A percentile compares a stretch with the other conserved stretches of the same genome.
phyloP scores from a whole-genome alignment of 2,329 filamentous ascomycete species.

The Fusarium palustre region DNA sequence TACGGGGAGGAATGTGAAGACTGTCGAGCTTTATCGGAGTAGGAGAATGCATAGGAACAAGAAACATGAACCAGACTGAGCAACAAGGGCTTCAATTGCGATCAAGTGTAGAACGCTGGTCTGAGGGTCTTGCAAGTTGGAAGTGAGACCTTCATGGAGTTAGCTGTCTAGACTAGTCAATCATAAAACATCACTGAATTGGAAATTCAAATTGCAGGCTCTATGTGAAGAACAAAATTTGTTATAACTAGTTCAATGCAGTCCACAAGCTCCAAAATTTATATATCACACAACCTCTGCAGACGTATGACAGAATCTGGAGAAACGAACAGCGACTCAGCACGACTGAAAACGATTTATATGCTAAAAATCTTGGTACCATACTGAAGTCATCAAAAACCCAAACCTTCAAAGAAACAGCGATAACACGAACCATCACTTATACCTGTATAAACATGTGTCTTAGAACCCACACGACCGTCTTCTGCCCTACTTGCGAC shows the following conservation, averaged over 20 bases:
- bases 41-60: accelerated
- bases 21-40: neutral
- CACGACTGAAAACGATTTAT: neutral
- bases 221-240: accelerated
- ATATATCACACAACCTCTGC: accelerated
- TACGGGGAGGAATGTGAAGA: neutral
- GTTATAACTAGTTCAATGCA: accelerated
- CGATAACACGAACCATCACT: accelerated
- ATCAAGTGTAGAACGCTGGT: accelerated
- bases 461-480: neutral
- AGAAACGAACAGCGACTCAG: neutral
- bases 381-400: accelerated
- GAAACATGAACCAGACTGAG: neutral
- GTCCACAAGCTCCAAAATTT: accelerated
- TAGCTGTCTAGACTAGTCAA: neutral
- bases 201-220: neutral
- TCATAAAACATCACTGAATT: neutral
- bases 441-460: neutral
- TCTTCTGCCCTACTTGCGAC: neutral
- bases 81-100: neutral
- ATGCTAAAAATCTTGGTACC: accelerated
- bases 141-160: too few species aligned
- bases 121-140: neutral
- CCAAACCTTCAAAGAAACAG: accelerated
- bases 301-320: neutral